Conservation (phyloP, 1,139 yeast species). For the Suhomyces taliae region DNA sequence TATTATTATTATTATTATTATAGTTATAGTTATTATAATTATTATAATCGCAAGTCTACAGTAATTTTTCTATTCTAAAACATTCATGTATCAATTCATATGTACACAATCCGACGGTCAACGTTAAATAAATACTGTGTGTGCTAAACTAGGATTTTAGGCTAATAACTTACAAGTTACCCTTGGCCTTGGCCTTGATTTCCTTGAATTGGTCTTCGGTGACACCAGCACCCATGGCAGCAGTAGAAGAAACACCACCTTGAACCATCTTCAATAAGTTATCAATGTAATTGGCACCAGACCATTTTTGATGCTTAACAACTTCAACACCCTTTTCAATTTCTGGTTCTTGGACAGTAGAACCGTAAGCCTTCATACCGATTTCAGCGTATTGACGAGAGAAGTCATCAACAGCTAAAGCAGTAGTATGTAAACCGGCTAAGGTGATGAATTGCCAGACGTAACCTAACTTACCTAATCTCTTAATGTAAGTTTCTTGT, state of each 20-base stretch:
- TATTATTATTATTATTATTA: too few relatives aligned
- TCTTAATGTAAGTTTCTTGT: constrained; percentile 85
- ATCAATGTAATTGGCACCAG: constrained; percentile 97
- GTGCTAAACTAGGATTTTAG: not conserved
- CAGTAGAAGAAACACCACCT: constrained; percentile 94
- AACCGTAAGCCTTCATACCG: constrained; percentile 97
- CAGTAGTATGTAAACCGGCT: constrained; percentile 97
- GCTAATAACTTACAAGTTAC: constrained; percentile 1
- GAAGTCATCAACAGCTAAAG: constrained; percentile 86
- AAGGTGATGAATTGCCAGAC: constrained; percentile 98
- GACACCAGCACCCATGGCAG: constrained; percentile 99
- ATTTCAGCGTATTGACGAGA: constrained; percentile 73
- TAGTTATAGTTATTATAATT: too few relatives aligned
- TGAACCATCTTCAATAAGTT: constrained; percentile 85
- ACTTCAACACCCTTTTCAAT: constrained; percentile 90
- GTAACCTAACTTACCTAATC: constrained; percentile 88
- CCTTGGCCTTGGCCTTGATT: constrained; percentile 9
- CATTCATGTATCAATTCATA: not conserved
- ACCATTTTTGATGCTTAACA: constrained; percentile 98
- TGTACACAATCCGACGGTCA: not conserved
- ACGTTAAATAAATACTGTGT: not conserved
- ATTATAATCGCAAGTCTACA: too few relatives aligned
- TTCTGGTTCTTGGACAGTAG: constrained; percentile 82
- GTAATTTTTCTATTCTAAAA: not conserved
- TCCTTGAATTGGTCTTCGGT: constrained; percentile 92